Evolutionary conservation across 768 basidiomycete genomes (phyloP).

Genomic region (Tylopilus cervinicoccineus): DNA sequence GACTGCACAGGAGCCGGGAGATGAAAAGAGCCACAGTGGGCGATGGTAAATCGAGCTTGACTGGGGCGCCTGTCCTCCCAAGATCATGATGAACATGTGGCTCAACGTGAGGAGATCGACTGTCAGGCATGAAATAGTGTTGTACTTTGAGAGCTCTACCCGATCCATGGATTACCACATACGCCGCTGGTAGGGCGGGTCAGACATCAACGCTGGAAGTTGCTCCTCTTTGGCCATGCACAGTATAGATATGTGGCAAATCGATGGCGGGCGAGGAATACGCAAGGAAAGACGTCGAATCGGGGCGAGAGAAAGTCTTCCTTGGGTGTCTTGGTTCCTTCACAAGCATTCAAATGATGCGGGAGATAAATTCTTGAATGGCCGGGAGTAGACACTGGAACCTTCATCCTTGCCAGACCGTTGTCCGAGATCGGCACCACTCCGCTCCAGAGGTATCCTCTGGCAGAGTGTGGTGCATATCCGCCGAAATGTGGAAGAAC

Average conservation of each 20-base stretch:
- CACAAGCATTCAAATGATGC: too few species aligned
- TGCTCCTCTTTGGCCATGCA: constrained; percentile 9
- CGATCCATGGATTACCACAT: constrained; percentile 3
- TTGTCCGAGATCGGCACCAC: too few species aligned
- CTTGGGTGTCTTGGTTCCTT: neutral
- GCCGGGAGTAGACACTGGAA: too few species aligned
- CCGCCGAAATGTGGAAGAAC: too few species aligned
- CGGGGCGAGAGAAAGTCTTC: neutral
- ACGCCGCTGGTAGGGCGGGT: constrained; percentile 6
- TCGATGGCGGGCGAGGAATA: neutral
- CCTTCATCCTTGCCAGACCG: too few species aligned
- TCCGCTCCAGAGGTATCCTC: too few species aligned
- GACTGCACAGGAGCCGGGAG: too few species aligned
- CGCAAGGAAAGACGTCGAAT: constrained; percentile 1
- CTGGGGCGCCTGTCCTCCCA: neutral
- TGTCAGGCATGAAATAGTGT: neutral
- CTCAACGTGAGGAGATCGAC: neutral
- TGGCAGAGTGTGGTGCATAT: too few species aligned
- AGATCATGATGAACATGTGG: constrained; percentile 9
- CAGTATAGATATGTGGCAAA: constrained; percentile 6
- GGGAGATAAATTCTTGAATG: too few species aligned
- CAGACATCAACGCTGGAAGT: constrained; percentile 6
- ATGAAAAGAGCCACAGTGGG: neutral
- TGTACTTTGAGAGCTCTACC: constrained; percentile 7
- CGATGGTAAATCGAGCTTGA: constrained; percentile 2